phyloP scores from a whole-genome alignment of 1,139 yeast genomes.

The Yamadazyma atmosphaerica region DNA sequence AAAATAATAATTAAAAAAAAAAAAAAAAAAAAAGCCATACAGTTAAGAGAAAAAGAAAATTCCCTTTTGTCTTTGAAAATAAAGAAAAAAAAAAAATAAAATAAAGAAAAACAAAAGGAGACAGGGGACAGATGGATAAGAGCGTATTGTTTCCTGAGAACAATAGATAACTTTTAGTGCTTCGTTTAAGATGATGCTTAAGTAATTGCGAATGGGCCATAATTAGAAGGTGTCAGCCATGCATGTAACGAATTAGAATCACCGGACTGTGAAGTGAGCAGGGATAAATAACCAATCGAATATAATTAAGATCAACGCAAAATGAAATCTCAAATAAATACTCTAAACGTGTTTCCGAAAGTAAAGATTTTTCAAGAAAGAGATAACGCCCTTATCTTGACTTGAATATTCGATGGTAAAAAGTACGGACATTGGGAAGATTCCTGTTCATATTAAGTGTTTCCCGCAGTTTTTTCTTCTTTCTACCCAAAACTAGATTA shows the following conservation, averaged over 20 bases:
- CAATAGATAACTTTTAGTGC: neutral
- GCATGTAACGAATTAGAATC: too few species aligned
- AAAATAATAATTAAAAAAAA: too few species aligned
- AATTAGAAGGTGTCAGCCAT: neutral
- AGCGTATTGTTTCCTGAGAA: neutral
- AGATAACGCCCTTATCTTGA: too few species aligned
- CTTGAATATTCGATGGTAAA: neutral
- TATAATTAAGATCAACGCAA: too few species aligned
- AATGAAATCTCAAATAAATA: too few species aligned
- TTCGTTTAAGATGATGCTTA: neutral
- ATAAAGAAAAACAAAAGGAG: neutral
- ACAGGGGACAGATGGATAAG: neutral
- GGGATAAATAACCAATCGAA: too few species aligned
- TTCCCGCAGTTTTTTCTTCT: neutral
- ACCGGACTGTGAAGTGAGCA: too few species aligned
- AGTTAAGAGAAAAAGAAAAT: too few species aligned
- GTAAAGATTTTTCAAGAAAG: too few species aligned
- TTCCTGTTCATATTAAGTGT: neutral
- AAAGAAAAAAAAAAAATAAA: too few species aligned
- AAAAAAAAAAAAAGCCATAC: neutral
- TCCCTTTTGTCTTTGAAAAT: too few species aligned
- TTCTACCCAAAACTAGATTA: neutral
- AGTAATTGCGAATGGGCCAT: neutral
- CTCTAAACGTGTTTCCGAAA: too few species aligned
- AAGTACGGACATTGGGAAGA: neutral